A percentile compares a stretch with the other conserved stretches of the same genome.
phyloP scores from a whole-genome alignment of 73 alveolate genomes.

The Blepharisma stoltei region DNA sequence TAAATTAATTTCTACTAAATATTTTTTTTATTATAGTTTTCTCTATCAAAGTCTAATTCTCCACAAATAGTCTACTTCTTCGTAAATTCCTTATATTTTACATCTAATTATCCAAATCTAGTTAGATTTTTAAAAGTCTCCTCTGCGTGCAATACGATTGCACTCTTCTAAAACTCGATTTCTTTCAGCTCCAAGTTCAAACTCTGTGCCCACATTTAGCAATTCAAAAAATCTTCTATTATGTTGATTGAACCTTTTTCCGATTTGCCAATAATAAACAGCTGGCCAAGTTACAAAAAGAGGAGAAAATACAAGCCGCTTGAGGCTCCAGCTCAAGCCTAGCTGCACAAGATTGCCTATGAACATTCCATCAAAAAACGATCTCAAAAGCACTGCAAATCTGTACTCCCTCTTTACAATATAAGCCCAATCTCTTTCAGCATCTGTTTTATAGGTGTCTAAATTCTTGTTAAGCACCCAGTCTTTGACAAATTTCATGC shows the following conservation, averaged over 20 bases:
- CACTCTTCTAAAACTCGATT: constrained; percentile 69
- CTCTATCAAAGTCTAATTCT: no score
- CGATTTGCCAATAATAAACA: no score
- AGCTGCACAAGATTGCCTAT: no score
- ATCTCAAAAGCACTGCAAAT: not conserved
- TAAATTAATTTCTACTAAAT: no score
- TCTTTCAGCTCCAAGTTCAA: constrained; percentile 80
- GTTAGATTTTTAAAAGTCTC: constrained; percentile 57
- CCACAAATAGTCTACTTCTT: no score
- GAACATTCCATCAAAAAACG: no score
- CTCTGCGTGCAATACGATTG: constrained; percentile 70
- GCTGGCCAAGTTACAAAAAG: no score
- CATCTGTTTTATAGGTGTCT: constrained; percentile 60
- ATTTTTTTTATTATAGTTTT: no score
- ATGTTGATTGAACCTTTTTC: constrained; percentile 46
- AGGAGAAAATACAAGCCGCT: no score
- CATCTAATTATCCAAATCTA: not conserved
- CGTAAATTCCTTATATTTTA: no score
- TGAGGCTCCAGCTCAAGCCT: no score
- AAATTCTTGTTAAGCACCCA: constrained; percentile 47
- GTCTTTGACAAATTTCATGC: constrained; percentile 34
- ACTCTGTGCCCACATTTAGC: constrained; percentile 84
- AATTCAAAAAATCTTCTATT: constrained; percentile 76
- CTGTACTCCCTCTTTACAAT: constrained; percentile 72
- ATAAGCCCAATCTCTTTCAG: constrained; percentile 87